These are phyloP conservation scores for Melastoma candidum DNA, from an alignment of 441 rosid genomes.

Conservation along the genomic window DNA sequence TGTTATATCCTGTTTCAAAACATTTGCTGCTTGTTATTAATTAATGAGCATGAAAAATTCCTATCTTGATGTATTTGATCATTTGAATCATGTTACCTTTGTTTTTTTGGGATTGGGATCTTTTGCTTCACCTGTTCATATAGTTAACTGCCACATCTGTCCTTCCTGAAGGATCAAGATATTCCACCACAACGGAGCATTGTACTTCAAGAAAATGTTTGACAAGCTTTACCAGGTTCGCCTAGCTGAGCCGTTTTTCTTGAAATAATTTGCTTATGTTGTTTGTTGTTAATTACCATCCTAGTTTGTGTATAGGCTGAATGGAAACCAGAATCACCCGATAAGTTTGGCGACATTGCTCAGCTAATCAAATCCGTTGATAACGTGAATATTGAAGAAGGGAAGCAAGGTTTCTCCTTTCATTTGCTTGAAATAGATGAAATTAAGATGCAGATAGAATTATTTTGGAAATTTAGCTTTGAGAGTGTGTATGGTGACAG, in stretches of 20 bases:
- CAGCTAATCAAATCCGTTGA: conserved; percentile 55
- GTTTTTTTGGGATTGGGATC: background rate
- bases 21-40: background rate
- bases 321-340: conserved; percentile 80
- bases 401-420: conserved; percentile 49
- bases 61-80: too few species aligned
- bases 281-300: conserved; percentile 3
- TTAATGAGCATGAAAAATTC: background rate
- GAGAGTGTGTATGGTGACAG: conserved; percentile 21
- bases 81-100: too few species aligned
- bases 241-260: conserved; percentile 4
- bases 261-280: background rate
- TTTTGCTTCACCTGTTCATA: background rate
- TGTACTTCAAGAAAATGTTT: conserved; percentile 67
- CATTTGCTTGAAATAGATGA: conserved; percentile 2
- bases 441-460: background rate
- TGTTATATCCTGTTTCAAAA: background rate
- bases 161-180: conserved; percentile 59
- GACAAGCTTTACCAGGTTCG: conserved; percentile 83
- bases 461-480: conserved; percentile 10
- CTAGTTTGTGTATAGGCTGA: conserved; percentile 43
- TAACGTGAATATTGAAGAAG: conserved; percentile 52
- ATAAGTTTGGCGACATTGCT: conserved; percentile 55
- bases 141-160: conserved; percentile 7
- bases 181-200: conserved; percentile 68